Conservation (phyloP, 345 rosid species). For the Geranium brycei region DNA sequence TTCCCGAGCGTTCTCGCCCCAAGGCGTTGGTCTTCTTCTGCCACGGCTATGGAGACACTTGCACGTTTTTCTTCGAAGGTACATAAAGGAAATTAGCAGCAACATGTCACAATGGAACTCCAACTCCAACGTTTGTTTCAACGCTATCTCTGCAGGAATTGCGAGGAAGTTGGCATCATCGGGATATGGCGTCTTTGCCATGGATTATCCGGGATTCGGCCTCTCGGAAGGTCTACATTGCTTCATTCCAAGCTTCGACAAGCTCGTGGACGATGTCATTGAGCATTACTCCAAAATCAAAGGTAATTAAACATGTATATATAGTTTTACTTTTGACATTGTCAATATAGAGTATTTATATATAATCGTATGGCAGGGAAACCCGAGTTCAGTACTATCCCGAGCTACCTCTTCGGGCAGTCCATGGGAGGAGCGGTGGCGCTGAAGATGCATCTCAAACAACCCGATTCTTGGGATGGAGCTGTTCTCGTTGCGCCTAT, state of each 20-base stretch:
- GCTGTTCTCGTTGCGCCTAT: constrained; percentile 86
- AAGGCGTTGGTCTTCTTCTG: constrained; percentile 73
- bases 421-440: constrained; percentile 99
- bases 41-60: constrained; percentile 97
- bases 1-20: constrained; percentile 47
- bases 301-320: constrained; percentile 27
- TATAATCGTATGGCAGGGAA: constrained; percentile 28
- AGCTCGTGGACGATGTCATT: constrained; percentile 70
- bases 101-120: too few species aligned
- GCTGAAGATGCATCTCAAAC: constrained; percentile 74
- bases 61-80: constrained; percentile 95
- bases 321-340: too few species aligned
- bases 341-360: not conserved
- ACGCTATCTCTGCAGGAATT: constrained; percentile 46
- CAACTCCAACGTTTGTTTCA: too few species aligned
- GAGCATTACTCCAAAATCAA: constrained; percentile 69
- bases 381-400: constrained; percentile 40
- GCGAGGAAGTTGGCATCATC: constrained; percentile 75
- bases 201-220: constrained; percentile 96
- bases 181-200: constrained; percentile 80
- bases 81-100: too few species aligned
- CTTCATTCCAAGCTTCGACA: constrained; percentile 65
- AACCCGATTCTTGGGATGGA: constrained; percentile 77
- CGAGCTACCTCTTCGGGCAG: constrained; percentile 80
- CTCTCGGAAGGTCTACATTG: constrained; percentile 89